Evolutionary conservation across 2,329 filamentous ascomycete species (phyloP).

Genomic region (Fusarium phyllophilum): DNA sequence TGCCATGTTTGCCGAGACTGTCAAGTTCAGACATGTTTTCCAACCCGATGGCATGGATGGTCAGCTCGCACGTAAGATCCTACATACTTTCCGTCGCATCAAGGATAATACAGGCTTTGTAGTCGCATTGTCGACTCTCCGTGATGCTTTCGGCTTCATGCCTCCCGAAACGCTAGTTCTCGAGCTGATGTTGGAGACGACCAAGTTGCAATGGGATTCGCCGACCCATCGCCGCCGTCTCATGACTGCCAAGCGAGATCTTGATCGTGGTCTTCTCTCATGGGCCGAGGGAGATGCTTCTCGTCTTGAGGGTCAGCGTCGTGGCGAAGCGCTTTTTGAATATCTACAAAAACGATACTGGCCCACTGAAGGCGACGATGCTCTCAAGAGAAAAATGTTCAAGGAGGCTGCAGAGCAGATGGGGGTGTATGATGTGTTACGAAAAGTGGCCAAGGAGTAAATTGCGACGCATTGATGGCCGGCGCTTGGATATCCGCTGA

Average conservation of each 20-base stretch:
- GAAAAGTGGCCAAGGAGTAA: conserved; percentile 26
- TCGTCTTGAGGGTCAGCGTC: conserved; percentile 50
- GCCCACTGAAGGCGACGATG: conserved; percentile 41
- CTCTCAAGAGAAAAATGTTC: conserved; percentile 42
- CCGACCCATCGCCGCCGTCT: conserved; percentile 54
- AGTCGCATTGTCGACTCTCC: conserved; percentile 57
- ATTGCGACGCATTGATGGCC: neutral
- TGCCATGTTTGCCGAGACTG: conserved; percentile 59
- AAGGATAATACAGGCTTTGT: conserved; percentile 57
- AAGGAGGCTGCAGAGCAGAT: conserved; percentile 53
- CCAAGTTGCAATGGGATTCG: conserved; percentile 56
- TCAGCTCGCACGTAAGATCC: conserved; percentile 60
- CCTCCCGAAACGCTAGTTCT: conserved; percentile 59
- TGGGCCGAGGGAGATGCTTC: conserved; percentile 46
- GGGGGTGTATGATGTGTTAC: conserved; percentile 54
- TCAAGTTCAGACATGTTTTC: conserved; percentile 60
- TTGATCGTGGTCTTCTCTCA: conserved; percentile 53
- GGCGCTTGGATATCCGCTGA: conserved; percentile 13
- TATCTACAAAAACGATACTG: conserved; percentile 55
- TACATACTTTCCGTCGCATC: conserved; percentile 62
- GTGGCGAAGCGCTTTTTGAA: conserved; percentile 54
- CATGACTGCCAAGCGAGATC: conserved; percentile 53
- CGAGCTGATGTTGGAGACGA: conserved; percentile 58
- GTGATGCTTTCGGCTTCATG: conserved; percentile 55
- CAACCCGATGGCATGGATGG: conserved; percentile 55